Evolutionary conservation across 1,284 basidiomycete species (phyloP), one percentile per base, ranked within the genome.

Genomic region (Athelia psychrophila): DNA sequence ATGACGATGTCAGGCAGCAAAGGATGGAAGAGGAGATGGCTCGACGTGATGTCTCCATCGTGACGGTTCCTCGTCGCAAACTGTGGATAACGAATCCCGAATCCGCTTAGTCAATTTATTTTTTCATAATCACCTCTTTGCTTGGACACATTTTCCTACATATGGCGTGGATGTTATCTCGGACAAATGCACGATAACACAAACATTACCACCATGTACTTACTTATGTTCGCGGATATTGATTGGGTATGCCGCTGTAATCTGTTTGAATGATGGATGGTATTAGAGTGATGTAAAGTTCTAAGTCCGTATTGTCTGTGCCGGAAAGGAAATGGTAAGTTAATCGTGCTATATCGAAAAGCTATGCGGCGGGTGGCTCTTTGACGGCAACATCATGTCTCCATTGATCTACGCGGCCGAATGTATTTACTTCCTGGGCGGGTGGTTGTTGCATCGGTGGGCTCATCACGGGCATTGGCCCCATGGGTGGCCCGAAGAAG

Each of bases 11-110:
- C 20, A 74, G 83, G 52, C 87, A 90, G 63, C 76, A 80, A 53
- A 74, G 81, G 58, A 89, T 91, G 40, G 88, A 91, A 64, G 83
- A 86, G 52, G 88, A 91, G 66, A 88, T 91, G 78, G 81, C 75
- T 36, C 75, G 88, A 60, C 78, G 88, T 50, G 86, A 91, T 56
- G 86, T 91, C 25, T 87, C 86, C 22, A 88, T 91, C 61, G 80
- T 91, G 55, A 91, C 88, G 15, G 82, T 90, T 33, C 88, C 89
- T 24, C 84, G 80, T 63, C 84, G 87, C 57, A 82, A 79, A 60
- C 69, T 91, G 51, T 83, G 81, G 75, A 78, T 91, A 47, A 76
- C 80, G 50, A 91, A 91, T 64, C 86, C 86, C 3, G 75, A 72
- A 58, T 61, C 58, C 68, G 57, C 49, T 22, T 19, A 48, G 24